Evolutionary conservation across 352 stramenopile species (phyloP), one percentile per base, ranked within the genome.

Genomic region (Globisporangium irregulare): DNA sequence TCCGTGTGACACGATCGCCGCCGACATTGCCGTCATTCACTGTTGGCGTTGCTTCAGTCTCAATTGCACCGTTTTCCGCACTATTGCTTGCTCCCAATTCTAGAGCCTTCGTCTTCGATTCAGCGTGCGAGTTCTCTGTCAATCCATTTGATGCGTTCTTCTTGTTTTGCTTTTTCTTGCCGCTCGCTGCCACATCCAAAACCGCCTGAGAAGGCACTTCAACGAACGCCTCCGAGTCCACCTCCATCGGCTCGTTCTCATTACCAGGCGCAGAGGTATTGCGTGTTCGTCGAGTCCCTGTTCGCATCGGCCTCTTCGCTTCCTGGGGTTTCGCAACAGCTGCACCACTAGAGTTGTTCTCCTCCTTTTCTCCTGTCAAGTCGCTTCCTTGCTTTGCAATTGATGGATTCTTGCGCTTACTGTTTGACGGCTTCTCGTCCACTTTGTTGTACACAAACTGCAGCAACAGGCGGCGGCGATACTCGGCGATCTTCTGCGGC

Each of bases 371-470:
- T 41, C 25, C 54, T 59, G 41, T 7, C 7, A 15, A 38, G 6
- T 64, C 8, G 2, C 46, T 24, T 29, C 14, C 22, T 29, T 57
- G 24, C 41, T 55, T 64, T 32, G 34, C 7, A 18, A 22, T 20
- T 57, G 32, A 24, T 29, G 38, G n/a, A 32, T 24, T 63, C 38
- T 53, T 59, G 1, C 6, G 8, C 43, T 68, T 68, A 18, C 41
- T 50, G 41, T 18, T 50, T 18, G 7, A 8, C n/a, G 29, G 14
- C 14, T 41, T 60, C 29, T 77, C 66, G 3, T 78, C 48, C 22
- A 76, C 73, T 67, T 73, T 71, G 4, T 73, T 68, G 14, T 73
- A 70, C 53, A 87, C 78, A 64, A 87, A 82, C 56, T 86, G 48
- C 29, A 82, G 41, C 22, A 87, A 63, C 63, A 81, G 82, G 15